Base-by-base conservation (phyloP, 2,329 filamentous ascomycete species). In the Ilyonectria sp. region DNA sequence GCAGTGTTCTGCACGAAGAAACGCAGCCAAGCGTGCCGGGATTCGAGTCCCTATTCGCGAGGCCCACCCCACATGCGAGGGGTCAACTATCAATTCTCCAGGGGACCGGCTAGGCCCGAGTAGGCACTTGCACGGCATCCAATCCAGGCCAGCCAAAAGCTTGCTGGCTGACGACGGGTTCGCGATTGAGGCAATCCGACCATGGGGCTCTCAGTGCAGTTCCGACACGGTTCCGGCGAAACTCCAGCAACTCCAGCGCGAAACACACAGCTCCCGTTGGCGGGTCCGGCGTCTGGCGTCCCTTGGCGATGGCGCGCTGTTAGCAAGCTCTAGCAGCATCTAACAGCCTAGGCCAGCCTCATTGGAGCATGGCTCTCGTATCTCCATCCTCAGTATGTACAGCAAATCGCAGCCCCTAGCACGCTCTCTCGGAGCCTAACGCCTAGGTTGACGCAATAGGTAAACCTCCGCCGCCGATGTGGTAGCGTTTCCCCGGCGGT, bases 301-400 rank as follows among this genome's bases (percentile, higher is more conserved):
- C 40, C 35, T 56, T n/a, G 33, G 40, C 17, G 19, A 63, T 63
- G 55, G 40, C 56, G 33, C 31, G 21, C 52, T 61, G 62, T 60
- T 50, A 60, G 35, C 57, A 33, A 60, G 58, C 49, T 21, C 15
- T 52, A 60, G 26, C 52, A 11, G 54, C 35, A 2, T 46, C 46
- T 57, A 47, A 13, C 26, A 35, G 46, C 40, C 44, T 61, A 71
- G 60, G 53, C 59, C 62, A 53, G 69, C 69, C 40, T 69, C 69
- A 53, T 11, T 53, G 50, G 31, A 53, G 31, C 50, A 33, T 31
- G 50, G 10, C 50, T 26, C 29, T 19, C 50, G 31, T 35, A 35
- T 69, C 71, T 60, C 21, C 61, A 64, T 62, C 43, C 7, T 23
- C n/a, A 11, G 21, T 11, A 33, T 33, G 31, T 33, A 2, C 47